Percentiles rank a stretch among this genome's conserved stretches.
Evolutionary conservation across 129 eudicot genomes (phyloP).

Genomic region (Helianthus annuus): DNA sequence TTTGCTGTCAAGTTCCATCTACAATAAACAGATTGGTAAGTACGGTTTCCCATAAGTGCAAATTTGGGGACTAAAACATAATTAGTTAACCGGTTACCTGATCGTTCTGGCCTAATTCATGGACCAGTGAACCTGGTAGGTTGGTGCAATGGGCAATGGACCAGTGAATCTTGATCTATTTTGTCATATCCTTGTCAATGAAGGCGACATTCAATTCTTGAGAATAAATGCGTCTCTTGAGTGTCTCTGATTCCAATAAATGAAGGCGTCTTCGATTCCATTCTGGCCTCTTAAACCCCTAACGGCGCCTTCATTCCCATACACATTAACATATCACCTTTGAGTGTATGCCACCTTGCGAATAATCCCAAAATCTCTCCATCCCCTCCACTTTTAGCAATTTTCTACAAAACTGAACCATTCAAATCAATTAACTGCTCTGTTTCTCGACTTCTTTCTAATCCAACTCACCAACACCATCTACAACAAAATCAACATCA

Average conservation of each 20-base stretch:
- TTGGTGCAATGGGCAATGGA: slow-evolving; percentile 75
- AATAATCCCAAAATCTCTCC: slow-evolving; percentile 74
- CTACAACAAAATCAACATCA: too few species aligned
- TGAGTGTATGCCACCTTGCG: slow-evolving; percentile 88
- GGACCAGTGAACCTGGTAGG: slow-evolving; percentile 82
- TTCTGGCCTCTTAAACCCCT: too few species aligned
- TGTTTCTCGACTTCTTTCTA: too few species aligned
- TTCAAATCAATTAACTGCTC: too few species aligned
- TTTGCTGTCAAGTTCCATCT: slow-evolving; percentile 95
- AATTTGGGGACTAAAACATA: not conserved
- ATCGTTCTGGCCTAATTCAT: slow-evolving; percentile 88
- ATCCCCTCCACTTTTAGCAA: slow-evolving; percentile 57
- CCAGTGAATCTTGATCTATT: too few species aligned
- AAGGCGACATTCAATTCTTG: too few species aligned
- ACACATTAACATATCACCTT: slow-evolving; percentile 79
- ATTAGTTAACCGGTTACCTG: slow-evolving; percentile 40
- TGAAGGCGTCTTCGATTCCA: too few species aligned
- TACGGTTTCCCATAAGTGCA: not conserved
- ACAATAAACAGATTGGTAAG: not conserved
- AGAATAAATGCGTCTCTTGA: too few species aligned
- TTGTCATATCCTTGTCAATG: too few species aligned
- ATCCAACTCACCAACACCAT: too few species aligned
- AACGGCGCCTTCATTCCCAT: too few species aligned
- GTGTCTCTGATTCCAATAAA: too few species aligned
- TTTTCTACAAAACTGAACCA: slow-evolving; percentile 61